Conservation (phyloP, 1,139 yeast species). For the Sugiyamaella novakii region DNA sequence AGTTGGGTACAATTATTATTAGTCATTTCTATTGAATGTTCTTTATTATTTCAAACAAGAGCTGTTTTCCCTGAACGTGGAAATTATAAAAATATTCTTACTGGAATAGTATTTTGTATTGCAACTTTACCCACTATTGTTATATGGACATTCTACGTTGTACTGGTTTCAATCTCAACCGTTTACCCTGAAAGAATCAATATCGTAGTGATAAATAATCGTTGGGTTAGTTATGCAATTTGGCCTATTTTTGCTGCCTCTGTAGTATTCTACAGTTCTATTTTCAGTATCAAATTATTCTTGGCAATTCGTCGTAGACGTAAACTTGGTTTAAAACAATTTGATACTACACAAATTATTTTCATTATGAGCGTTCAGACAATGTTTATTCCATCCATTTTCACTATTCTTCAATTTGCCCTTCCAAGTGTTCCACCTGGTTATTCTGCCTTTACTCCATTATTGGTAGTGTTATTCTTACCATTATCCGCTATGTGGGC, state of each 20-base stretch:
- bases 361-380: conserved; percentile 84
- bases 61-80: conserved; percentile 56
- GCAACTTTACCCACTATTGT: conserved; percentile 42
- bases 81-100: conserved; percentile 18
- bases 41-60: conserved; percentile 69
- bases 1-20: conserved; percentile 62
- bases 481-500: conserved; percentile 94
- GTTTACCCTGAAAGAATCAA: conserved; percentile 30
- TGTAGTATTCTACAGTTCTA: conserved; percentile 59
- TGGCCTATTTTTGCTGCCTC: conserved; percentile 69
- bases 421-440: conserved; percentile 21
- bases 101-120: conserved; percentile 22
- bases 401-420: conserved; percentile 54
- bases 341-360: conserved; percentile 77
- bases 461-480: conserved; percentile 62
- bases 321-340: conserved; percentile 74
- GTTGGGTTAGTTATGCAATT: conserved; percentile 39
- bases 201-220: conserved; percentile 6
- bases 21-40: conserved; percentile 59
- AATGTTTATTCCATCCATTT: conserved; percentile 70
- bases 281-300: conserved; percentile 62
- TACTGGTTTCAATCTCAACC: conserved; percentile 41
- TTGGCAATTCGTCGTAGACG: conserved; percentile 73
- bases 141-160: conserved; percentile 54
- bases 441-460: conserved; percentile 41